Evolutionary conservation across 139 green algal genomes (phyloP).

Genomic region (Auxenochlorella pyrenoidosa): DNA sequence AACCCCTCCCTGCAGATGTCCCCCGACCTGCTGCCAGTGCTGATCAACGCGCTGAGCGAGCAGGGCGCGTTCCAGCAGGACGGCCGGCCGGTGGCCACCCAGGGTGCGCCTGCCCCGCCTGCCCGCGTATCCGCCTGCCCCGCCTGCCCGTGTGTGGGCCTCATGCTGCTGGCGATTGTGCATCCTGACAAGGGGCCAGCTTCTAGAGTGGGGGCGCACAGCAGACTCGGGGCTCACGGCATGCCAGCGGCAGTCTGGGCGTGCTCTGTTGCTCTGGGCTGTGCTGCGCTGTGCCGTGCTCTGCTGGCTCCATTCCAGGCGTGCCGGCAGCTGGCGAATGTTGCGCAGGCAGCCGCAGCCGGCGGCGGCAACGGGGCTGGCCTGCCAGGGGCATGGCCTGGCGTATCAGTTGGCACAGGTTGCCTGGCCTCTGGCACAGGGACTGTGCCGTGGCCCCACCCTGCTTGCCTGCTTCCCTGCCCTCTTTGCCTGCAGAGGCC

Average conservation of each 20-base stretch:
- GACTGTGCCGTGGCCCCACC: background rate
- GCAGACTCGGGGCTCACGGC: too few relatives aligned
- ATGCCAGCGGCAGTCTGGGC: too few relatives aligned
- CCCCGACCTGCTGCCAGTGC: conserved; percentile 32
- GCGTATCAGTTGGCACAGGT: too few relatives aligned
- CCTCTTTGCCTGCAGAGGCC: conserved; percentile 4
- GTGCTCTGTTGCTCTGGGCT: background rate
- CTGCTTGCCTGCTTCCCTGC: background rate
- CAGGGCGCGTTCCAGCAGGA: conserved; percentile 33
- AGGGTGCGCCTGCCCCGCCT: background rate
- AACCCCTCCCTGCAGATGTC: conserved; percentile 5
- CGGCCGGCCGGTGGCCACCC: conserved; percentile 28
- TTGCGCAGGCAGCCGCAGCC: too few relatives aligned
- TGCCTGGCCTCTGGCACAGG: background rate
- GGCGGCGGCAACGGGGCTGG: too few relatives aligned
- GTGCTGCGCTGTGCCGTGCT: background rate
- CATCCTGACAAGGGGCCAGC: too few relatives aligned
- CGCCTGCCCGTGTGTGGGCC: too few relatives aligned
- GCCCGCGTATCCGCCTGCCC: too few relatives aligned
- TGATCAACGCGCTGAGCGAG: conserved; percentile 45
- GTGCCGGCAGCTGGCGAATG: background rate
- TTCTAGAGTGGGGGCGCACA: too few relatives aligned
- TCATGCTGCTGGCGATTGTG: background rate
- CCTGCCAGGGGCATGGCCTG: too few relatives aligned
- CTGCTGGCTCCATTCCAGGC: background rate